These are phyloP conservation scores for Ascochyta lentis DNA, from an alignment of 2,329 filamentous ascomycete genomes.

Conservation along the genomic window DNA sequence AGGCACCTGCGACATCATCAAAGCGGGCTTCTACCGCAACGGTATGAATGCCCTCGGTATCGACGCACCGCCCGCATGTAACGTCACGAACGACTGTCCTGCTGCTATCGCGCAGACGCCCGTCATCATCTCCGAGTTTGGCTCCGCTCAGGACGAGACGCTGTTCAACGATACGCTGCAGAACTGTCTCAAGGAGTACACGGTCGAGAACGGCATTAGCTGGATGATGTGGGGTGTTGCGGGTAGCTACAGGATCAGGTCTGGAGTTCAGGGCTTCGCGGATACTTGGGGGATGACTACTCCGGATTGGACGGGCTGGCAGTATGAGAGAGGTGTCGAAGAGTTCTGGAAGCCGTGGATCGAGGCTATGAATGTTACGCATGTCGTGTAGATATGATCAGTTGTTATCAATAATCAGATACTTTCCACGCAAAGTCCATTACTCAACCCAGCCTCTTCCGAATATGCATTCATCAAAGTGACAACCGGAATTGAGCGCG, in stretches of 20 bases:
- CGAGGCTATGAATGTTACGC: constrained; percentile 47
- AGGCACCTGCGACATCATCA: constrained; percentile 56
- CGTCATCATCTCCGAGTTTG: constrained; percentile 49
- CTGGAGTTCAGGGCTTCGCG: constrained; percentile 54
- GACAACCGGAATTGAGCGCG: not conserved
- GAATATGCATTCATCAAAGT: not conserved
- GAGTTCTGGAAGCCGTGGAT: constrained; percentile 61
- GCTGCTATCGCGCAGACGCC: constrained; percentile 45
- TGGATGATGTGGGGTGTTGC: constrained; percentile 61
- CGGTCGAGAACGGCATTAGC: constrained; percentile 53
- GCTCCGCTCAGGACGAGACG: constrained; percentile 46
- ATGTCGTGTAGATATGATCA: constrained; percentile 10
- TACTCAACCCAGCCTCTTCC: not conserved
- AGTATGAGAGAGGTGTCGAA: constrained; percentile 54
- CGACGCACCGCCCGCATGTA: constrained; percentile 44
- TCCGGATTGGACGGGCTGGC: constrained; percentile 57
- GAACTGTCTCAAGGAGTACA: constrained; percentile 56
- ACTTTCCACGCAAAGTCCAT: too few species aligned
- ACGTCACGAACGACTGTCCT: constrained; percentile 44
- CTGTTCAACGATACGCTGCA: constrained; percentile 56
- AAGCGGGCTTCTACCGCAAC: constrained; percentile 58
- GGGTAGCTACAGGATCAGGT: constrained; percentile 56
- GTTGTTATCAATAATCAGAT: too few species aligned
- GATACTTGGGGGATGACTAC: constrained; percentile 60
- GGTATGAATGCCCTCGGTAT: constrained; percentile 58